Base-by-base conservation (phyloP, 2,329 filamentous ascomycete species). In the Talaromyces rugulosus region DNA sequence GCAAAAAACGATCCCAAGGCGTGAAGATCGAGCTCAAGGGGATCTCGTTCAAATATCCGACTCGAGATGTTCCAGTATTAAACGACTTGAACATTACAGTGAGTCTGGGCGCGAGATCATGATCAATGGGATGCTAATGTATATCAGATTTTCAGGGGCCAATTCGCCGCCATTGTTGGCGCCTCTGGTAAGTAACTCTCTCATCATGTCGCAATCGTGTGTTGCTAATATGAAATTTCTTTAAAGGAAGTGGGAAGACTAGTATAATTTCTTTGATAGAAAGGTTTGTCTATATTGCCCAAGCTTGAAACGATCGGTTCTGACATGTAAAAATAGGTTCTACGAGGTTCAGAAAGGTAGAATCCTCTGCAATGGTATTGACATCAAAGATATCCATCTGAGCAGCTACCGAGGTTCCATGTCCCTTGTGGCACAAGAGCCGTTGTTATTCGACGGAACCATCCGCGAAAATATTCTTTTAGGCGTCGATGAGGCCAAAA, bases 381-480 rank as follows among this genome's bases (percentile, higher is more conserved):
- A 94, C 71, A 86, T 95, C 61, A 84, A 84, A 68, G 86, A 81
- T 0, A 79, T 96, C 58, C 96, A 96, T 69, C 82, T 96, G 33
- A 83, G 85, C 54, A 95, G 90, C 90, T 79, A 96, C 61, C 86
- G 92, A 62, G 89, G 91, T 70, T 89, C 95, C 16, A 54, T 77
- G 47, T 72, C 77, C 3, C 66, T 77, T 28, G 72, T 77, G 14
- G 66, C 73, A 4, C 80, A 82, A 60, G 80, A 82, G 64, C 77
- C 79, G 0, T 73, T 69, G 0, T 67, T 82, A 2, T 82, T 80
- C 64, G 74, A 76, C 23, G 79, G 79, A 40, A 77, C 75, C 0
- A 78, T 82, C 54, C 75, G 75, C 5, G 78, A 82, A 3, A 82
- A 84, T 65, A 71, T 84, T 28, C 64, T 76, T 0, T 72, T 83